These are phyloP conservation scores for Xylariales sp. DNA, from an alignment of 2,329 filamentous ascomycete genomes.

Conservation along the genomic window DNA sequence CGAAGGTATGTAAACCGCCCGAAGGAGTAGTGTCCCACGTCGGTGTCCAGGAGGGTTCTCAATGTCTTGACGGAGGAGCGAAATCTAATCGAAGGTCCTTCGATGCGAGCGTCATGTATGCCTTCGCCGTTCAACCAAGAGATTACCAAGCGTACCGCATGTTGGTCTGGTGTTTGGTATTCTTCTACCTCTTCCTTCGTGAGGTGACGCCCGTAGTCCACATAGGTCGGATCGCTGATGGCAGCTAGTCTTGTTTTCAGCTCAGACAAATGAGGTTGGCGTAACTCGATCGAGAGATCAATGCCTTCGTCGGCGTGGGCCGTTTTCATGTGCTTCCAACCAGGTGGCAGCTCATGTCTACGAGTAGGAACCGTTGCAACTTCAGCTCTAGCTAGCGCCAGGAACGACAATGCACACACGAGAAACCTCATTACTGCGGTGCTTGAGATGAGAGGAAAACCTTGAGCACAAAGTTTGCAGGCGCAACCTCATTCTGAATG, in stretches of 20 bases:
- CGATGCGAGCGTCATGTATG: slow-evolving; percentile 26
- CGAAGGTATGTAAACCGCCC: slow-evolving; percentile 35
- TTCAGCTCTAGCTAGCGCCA: slow-evolving; percentile 5
- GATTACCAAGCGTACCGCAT: slow-evolving; percentile 31
- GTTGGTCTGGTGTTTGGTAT: slow-evolving; percentile 30
- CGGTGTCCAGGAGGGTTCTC: slow-evolving; percentile 36
- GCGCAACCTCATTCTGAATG: too few species aligned
- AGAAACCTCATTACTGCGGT: too few species aligned
- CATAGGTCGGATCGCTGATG: slow-evolving; percentile 16
- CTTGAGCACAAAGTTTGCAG: too few species aligned
- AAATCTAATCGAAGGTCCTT: slow-evolving; percentile 39
- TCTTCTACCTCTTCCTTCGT: slow-evolving; percentile 29
- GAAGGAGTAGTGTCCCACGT: slow-evolving; percentile 38
- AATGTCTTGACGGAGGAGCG: slow-evolving; percentile 34
- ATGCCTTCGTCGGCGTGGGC: slow-evolving; percentile 22
- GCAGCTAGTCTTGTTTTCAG: slow-evolving; percentile 23
- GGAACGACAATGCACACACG: not conserved
- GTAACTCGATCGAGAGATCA: slow-evolving; percentile 23
- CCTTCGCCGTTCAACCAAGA: slow-evolving; percentile 37
- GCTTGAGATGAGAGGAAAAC: too few species aligned
- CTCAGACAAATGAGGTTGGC: slow-evolving; percentile 24
- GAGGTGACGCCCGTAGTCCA: slow-evolving; percentile 27
- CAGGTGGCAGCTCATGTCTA: slow-evolving; percentile 17
- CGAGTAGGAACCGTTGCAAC: slow-evolving; percentile 9
- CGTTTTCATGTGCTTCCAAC: slow-evolving; percentile 21